These are phyloP conservation scores for Alternaria ethzedia DNA, from an alignment of 2,329 filamentous ascomycete genomes.

Conservation along the genomic window DNA sequence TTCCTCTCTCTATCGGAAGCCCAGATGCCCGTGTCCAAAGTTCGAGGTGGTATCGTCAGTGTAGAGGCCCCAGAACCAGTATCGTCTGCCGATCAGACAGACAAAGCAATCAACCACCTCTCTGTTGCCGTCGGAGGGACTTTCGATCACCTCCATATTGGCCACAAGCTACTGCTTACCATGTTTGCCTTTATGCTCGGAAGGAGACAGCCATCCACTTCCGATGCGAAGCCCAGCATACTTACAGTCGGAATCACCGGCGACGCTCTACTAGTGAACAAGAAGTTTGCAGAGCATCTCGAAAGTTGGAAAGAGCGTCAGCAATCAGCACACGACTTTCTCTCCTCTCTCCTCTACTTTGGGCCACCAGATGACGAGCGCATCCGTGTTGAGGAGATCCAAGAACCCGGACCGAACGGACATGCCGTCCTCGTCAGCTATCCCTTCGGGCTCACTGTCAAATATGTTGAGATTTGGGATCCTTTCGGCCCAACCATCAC, in stretches of 20 bases:
- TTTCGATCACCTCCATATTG: slow-evolving; percentile 93
- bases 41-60: slow-evolving; percentile 46
- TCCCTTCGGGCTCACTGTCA: slow-evolving; percentile 69
- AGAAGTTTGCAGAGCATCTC: slow-evolving; percentile 82
- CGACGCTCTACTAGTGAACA: slow-evolving; percentile 83
- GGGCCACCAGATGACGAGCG: slow-evolving; percentile 54
- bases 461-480: slow-evolving; percentile 85
- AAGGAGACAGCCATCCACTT: slow-evolving; percentile 17
- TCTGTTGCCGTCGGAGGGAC: slow-evolving; percentile 87
- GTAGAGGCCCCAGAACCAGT: slow-evolving; percentile 16
- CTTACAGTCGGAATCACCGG: slow-evolving; percentile 88
- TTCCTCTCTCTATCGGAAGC: slow-evolving; percentile 47
- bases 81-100: slow-evolving; percentile 4
- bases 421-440: slow-evolving; percentile 64
- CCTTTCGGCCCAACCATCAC: slow-evolving; percentile 90
- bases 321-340: slow-evolving; percentile 71
- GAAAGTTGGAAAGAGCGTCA: slow-evolving; percentile 82
- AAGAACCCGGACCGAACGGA: slow-evolving; percentile 56
- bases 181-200: slow-evolving; percentile 77
- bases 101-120: slow-evolving; percentile 53
- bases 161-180: slow-evolving; percentile 95
- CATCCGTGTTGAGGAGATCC: slow-evolving; percentile 54
- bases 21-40: slow-evolving; percentile 37
- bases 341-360: slow-evolving; percentile 68
- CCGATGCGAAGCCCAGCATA: slow-evolving; percentile 51